These are phyloP conservation scores for Gossypium davidsonii DNA, from an alignment of 441 rosid species.

Conservation along the genomic window DNA sequence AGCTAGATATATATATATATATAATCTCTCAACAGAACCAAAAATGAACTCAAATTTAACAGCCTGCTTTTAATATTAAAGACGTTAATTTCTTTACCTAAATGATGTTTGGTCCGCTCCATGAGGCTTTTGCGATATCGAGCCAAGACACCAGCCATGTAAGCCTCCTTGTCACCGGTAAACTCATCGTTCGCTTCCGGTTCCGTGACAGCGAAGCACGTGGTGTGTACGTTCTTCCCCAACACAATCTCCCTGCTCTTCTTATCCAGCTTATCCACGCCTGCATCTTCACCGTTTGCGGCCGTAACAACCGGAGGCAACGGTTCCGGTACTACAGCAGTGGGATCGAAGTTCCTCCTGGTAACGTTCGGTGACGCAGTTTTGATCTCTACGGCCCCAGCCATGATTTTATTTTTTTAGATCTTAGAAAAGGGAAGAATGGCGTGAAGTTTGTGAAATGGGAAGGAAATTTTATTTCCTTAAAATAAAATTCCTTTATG, in stretches of 20 bases:
- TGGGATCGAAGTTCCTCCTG: constrained; percentile 33
- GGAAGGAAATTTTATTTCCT: not conserved
- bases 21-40: not conserved
- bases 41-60: not conserved
- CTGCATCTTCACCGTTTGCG: constrained; percentile 23
- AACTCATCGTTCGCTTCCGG: constrained; percentile 73
- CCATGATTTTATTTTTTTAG: constrained; percentile 11
- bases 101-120: constrained; percentile 72
- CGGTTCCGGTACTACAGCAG: constrained; percentile 36
- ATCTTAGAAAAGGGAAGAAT: not conserved
- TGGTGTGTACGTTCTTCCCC: constrained; percentile 69
- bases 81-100: constrained; percentile 34
- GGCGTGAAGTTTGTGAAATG: not conserved
- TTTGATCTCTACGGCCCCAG: constrained; percentile 21
- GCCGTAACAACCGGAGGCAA: constrained; percentile 32
- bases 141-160: constrained; percentile 86
- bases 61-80: not conserved
- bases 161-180: constrained; percentile 85
- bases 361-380: constrained; percentile 11
- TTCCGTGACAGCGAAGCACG: constrained; percentile 72
- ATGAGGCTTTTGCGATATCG: constrained; percentile 63
- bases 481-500: not conserved
- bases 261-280: not conserved
- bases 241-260: constrained; percentile 46
- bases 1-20: not conserved